phyloP scores from a whole-genome alignment of 495 filamentous ascomycete species.

The Aspergillus bridgeri region DNA sequence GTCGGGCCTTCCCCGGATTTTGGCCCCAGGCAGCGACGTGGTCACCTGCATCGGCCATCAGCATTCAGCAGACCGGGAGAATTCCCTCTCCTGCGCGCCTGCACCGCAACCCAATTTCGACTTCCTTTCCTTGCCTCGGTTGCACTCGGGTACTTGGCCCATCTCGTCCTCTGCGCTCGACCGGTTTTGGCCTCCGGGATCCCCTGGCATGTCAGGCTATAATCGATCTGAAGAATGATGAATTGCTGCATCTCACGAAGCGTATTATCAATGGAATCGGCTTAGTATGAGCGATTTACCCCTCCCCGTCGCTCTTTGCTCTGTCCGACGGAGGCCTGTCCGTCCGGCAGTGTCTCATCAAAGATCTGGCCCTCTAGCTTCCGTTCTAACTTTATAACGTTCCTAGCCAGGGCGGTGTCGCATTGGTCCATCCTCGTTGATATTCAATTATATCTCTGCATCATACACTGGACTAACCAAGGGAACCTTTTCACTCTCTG shows the following conservation, averaged over 20 bases:
- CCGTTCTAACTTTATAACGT: background rate
- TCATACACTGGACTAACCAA: no score
- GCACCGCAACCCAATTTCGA: background rate
- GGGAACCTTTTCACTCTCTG: no score
- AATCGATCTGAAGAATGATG: background rate
- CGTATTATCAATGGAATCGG: background rate
- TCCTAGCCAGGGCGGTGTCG: background rate
- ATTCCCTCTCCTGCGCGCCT: background rate
- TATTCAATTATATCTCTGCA: no score
- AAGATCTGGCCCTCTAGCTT: background rate
- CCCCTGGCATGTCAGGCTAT: background rate
- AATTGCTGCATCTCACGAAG: background rate
- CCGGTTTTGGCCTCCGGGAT: background rate
- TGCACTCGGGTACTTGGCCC: background rate
- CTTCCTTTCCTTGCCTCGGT: background rate
- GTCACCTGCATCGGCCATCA: background rate
- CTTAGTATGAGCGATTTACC: background rate
- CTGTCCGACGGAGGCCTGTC: background rate
- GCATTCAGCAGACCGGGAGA: background rate
- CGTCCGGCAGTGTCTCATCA: background rate
- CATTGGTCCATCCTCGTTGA: background rate
- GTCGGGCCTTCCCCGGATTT: slow-evolving; percentile 14
- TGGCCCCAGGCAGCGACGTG: slow-evolving; percentile 3
- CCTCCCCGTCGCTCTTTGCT: background rate
- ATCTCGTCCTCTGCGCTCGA: no score